Evolutionary conservation across 208 protist species (phyloP).

Genomic region (Histomonas meleagridis): DNA sequence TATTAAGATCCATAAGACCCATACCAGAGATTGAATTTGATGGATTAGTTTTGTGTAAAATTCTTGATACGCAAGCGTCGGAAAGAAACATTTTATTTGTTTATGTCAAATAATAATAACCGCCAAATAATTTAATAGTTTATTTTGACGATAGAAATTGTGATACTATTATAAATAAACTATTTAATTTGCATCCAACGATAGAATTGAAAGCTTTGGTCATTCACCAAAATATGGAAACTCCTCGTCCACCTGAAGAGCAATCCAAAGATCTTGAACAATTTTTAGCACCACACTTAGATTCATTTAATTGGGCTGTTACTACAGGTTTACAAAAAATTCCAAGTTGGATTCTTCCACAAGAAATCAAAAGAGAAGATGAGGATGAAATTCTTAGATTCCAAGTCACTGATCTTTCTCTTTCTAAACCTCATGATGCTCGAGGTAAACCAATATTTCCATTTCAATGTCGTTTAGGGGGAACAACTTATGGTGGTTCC

Average conservation of each 20-base stretch:
- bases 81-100: not conserved
- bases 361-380: not conserved
- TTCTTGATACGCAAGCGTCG: not conserved
- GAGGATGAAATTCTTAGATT: not conserved
- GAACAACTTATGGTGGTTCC: not conserved
- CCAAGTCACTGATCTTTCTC: not conserved
- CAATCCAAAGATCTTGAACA: slow-evolving; percentile 1
- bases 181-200: too few species aligned
- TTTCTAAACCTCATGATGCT: not conserved
- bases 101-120: too few species aligned
- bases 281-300: slow-evolving; percentile 8
- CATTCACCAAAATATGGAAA: not conserved
- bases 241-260: not conserved
- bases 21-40: not conserved
- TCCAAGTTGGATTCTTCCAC: not conserved
- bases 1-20: not conserved
- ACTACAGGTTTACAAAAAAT: not conserved
- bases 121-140: too few species aligned
- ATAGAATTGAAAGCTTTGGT: too few species aligned
- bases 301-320: slow-evolving; percentile 20
- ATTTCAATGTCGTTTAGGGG: slow-evolving; percentile 16
- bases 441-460: not conserved
- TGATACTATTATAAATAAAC: too few species aligned
- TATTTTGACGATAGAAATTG: too few species aligned
- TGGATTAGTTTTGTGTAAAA: not conserved